Conservation (phyloP, 306 rosid genomes). For the Fragaria iinumae region DNA sequence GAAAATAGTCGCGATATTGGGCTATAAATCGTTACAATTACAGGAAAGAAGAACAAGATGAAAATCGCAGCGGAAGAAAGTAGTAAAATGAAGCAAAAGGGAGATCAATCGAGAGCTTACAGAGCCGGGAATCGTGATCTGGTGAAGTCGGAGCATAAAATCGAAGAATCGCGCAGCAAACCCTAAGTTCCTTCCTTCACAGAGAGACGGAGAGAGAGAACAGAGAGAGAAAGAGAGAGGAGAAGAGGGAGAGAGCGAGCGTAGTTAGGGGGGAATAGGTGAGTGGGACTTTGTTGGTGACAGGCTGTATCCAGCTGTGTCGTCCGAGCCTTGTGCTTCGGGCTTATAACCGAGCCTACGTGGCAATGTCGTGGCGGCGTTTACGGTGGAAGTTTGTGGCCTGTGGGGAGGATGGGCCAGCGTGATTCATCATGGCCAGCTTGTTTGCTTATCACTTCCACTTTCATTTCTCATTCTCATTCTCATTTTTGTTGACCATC, state of each 20-base stretch:
- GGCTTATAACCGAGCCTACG: constrained; percentile 49
- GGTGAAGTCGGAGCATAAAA: constrained; percentile 15
- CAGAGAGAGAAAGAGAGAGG: background rate
- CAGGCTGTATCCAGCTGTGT: constrained; percentile 99
- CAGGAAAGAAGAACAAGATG: background rate
- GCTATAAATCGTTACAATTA: background rate
- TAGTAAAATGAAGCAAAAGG: constrained; percentile 16
- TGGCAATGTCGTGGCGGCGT: constrained; percentile 68
- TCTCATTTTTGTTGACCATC: background rate
- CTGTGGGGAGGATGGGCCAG: no score
- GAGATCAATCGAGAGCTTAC: constrained; percentile 47
- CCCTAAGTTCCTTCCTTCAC: constrained; percentile 45
- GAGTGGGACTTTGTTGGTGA: constrained; percentile 99
- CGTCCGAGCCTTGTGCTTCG: constrained; percentile 61
- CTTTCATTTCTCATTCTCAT: background rate
- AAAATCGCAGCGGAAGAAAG: constrained; percentile 8
- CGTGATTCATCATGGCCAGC: background rate
- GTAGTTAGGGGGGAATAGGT: constrained; percentile 63
- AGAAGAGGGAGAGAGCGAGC: constrained; percentile 23
- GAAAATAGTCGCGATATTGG: background rate
- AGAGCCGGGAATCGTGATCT: constrained; percentile 57
- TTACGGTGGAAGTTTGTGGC: constrained; percentile 23
- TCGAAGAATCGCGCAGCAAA: constrained; percentile 29
- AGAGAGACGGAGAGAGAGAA: background rate
- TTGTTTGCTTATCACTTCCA: background rate